Percentiles rank a stretch among this genome's conserved stretches.
phyloP scores from a whole-genome alignment of 1,139 yeast genomes.

The Groenewaldozyma sp. region DNA sequence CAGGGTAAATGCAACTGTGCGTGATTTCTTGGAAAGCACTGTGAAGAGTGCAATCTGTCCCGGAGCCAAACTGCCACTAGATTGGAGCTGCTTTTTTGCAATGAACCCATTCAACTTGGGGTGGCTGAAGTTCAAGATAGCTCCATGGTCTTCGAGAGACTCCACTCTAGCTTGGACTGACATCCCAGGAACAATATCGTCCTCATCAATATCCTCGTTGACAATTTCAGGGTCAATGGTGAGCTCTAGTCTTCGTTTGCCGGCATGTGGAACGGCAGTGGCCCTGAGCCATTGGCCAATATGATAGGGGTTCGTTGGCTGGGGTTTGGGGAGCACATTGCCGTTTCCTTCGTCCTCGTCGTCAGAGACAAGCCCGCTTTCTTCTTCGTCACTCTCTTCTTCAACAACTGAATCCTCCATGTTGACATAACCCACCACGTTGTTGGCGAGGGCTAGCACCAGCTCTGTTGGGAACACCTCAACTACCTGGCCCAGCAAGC shows the following conservation, averaged over 20 bases:
- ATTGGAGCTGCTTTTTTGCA: conserved; percentile 51
- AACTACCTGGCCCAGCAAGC: conserved; percentile 66
- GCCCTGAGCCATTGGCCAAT: conserved; percentile 87
- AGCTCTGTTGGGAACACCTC: conserved; percentile 55
- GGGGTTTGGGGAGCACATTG: too few species aligned
- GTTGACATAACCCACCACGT: conserved; percentile 70
- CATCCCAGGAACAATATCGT: conserved; percentile 55
- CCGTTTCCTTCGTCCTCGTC: conserved; percentile 25
- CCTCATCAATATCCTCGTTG: conserved; percentile 52
- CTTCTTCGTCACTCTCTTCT: conserved; percentile 33
- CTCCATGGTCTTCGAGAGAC: conserved; percentile 88
- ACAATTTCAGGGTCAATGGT: conserved; percentile 68
- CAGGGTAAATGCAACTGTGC: conserved; percentile 51
- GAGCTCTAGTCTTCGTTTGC: conserved; percentile 55
- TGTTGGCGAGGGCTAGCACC: conserved; percentile 70
- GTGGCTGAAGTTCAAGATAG: conserved; percentile 62
- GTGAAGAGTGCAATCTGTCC: conserved; percentile 34
- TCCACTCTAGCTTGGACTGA: conserved; percentile 67
- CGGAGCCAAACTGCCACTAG: conserved; percentile 33
- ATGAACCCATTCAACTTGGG: conserved; percentile 41
- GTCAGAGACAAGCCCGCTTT: conserved; percentile 23
- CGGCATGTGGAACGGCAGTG: conserved; percentile 42
- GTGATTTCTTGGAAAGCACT: conserved; percentile 34
- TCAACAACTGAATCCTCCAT: conserved; percentile 55
- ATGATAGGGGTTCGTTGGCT: conserved; percentile 34